Percentiles rank a stretch among this genome's conserved stretches.
Evolutionary conservation across 768 basidiomycete species (phyloP).

Genomic region (Leccinum aurantiacum): DNA sequence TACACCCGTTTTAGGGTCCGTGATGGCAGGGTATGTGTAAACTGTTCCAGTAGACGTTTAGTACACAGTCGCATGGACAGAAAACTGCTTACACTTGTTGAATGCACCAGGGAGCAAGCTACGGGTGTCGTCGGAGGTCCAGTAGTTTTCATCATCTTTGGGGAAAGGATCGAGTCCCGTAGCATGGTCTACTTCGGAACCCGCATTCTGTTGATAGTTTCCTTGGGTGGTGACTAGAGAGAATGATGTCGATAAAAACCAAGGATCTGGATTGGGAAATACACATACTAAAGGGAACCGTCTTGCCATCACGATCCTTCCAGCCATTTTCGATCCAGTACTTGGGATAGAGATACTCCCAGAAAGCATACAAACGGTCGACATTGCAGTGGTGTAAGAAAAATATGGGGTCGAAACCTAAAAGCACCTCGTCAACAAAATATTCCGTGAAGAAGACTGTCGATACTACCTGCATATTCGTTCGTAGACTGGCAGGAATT

Average conservation of each 20-base stretch:
- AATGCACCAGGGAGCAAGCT: not conserved
- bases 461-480: conserved; percentile 20
- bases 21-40: conserved; percentile 23
- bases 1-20: conserved; percentile 1
- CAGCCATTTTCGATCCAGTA: conserved; percentile 20
- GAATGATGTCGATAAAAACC: not conserved
- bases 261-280: not conserved
- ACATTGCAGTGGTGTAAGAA: conserved; percentile 20
- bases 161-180: conserved; percentile 18
- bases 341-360: conserved; percentile 22
- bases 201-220: not conserved
- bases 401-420: conserved; percentile 23
- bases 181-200: not conserved
- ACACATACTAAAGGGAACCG: conserved; percentile 10
- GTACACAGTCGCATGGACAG: not conserved
- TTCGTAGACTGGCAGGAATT: conserved; percentile 5
- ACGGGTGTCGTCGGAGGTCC: conserved; percentile 17
- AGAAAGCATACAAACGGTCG: conserved; percentile 25
- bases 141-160: conserved; percentile 2
- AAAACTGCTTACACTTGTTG: conserved; percentile 8
- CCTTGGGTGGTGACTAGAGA: conserved; percentile 6
- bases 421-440: not conserved
- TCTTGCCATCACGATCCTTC: conserved; percentile 7
- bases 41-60: conserved; percentile 4
- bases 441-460: not conserved